Evolutionary conservation across 2,329 filamentous ascomycete genomes (phyloP), one percentile per base, ranked within the genome.

Genomic region (Aspergillus sp.): DNA sequence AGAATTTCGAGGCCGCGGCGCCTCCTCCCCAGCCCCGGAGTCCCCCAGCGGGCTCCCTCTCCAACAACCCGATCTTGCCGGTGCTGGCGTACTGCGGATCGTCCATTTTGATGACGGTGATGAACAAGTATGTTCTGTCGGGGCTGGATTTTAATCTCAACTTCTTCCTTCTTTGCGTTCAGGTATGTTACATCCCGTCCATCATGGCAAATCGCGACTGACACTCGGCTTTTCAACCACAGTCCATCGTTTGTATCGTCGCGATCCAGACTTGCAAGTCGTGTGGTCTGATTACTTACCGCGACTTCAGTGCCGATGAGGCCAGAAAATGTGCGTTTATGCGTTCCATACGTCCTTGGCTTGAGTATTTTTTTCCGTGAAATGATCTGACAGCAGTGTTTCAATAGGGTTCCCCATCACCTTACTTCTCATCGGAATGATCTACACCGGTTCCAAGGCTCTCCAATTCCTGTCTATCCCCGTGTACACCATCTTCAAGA

Each of bases 401-500:
- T 45, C 19, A 30, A 11, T 64, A 95, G 90, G 92, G 94, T 96
- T 97, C 68, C 94, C 94, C 45, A 90, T 99, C 66, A 95, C 94
- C 52, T 79, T 96, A 50, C 88, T 97, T 56, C 86, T 99, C 59
- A 94, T 97, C 68, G 92, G 91, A 70, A 99, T 97, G 94, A 97
- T 99, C 75, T 99, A 97, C 77, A 97, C 94, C 50, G 87, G 90
- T 66, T 94, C 90, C 66, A 96, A 96, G 79, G 91, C 94, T 17
- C 85, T 99, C 43, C 91, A 96, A 75, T 97, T 87, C 75, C 88
- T 99, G 56, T 96, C 92, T 30, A 95, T 99, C 51, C 94, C 94
- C 20, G 94, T 99, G 22, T 99, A 99, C 77, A 99, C 94, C 51
- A 99, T 99, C 72, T 99, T 99, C 83, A 99, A 99, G 83, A 99